These are phyloP conservation scores for Thamnidium elegans DNA, from an alignment of 192 early-diverging fungal genomes.

Conservation along the genomic window DNA sequence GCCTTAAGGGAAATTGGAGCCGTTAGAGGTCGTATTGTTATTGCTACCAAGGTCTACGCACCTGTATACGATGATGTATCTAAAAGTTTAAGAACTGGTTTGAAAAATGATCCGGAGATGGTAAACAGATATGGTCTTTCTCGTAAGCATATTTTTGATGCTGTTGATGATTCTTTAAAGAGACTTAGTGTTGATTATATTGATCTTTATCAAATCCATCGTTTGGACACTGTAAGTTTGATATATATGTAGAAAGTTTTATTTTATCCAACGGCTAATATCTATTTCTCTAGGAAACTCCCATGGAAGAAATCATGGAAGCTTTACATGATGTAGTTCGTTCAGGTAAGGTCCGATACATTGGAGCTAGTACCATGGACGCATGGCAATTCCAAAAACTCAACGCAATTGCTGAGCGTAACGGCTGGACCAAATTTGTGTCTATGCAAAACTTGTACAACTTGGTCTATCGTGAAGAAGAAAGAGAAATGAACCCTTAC, in stretches of 20 bases:
- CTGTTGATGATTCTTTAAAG: conserved; percentile 63
- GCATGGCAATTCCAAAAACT: conserved; percentile 40
- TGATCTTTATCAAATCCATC: conserved; percentile 73
- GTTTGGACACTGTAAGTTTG: conserved; percentile 44
- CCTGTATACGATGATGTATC: conserved; percentile 48
- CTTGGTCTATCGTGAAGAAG: conserved; percentile 42
- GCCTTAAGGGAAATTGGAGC: conserved; percentile 43
- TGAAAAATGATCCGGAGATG: not conserved
- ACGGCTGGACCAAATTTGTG: conserved; percentile 32
- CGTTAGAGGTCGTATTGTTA: conserved; percentile 63
- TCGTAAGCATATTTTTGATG: conserved; percentile 82
- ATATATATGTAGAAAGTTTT: too few species aligned
- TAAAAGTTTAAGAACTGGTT: conserved; percentile 18
- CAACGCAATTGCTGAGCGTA: conserved; percentile 37
- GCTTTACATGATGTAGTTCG: conserved; percentile 66
- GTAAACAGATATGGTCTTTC: conserved; percentile 74
- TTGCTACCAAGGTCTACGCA: conserved; percentile 69
- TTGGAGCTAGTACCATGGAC: conserved; percentile 37
- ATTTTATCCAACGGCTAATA: not conserved
- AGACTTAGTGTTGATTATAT: conserved; percentile 68
- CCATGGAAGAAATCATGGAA: conserved; percentile 68
- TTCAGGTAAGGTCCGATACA: conserved; percentile 57
- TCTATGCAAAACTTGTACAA: conserved; percentile 37
- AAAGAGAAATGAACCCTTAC: conserved; percentile 39
- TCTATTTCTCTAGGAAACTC: conserved; percentile 32